Evolutionary conservation across 2,329 filamentous ascomycete species (phyloP).

Genomic region (Tolypocladium ophioglossoides): DNA sequence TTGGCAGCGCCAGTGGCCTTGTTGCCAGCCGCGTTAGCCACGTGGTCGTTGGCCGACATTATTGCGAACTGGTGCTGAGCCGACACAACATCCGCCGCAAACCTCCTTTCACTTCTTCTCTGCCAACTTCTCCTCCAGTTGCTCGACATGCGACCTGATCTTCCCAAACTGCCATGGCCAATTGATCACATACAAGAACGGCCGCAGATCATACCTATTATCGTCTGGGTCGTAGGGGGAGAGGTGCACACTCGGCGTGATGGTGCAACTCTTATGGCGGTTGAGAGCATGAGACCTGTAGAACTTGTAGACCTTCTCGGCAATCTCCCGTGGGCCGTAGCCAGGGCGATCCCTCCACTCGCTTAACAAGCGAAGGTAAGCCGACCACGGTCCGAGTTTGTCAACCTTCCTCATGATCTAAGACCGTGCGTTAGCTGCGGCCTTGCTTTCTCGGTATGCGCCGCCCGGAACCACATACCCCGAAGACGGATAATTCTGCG

Average conservation of each 20-base stretch:
- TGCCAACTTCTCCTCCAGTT: constrained; percentile 16
- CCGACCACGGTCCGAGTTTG: constrained; percentile 29
- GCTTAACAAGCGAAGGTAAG: constrained; percentile 25
- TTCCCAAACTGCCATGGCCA: constrained; percentile 31
- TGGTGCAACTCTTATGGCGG: constrained; percentile 52
- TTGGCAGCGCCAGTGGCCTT: no score
- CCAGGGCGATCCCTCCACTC: constrained; percentile 23
- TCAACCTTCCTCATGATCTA: constrained; percentile 24
- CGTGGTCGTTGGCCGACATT: no score
- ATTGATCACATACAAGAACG: constrained; percentile 28
- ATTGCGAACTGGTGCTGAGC: no score
- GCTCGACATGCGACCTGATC: constrained; percentile 25
- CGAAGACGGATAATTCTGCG: constrained; percentile 27
- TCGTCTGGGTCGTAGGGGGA: constrained; percentile 21
- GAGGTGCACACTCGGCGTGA: constrained; percentile 45
- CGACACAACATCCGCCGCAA: no score
- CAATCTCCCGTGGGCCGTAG: constrained; percentile 23
- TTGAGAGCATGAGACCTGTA: constrained; percentile 47
- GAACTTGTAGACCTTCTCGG: constrained; percentile 31
- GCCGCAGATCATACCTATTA: constrained; percentile 27
- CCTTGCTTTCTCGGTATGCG: no score
- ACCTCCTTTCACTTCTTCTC: not conserved
- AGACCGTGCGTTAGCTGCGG: not conserved
- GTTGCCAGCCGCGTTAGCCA: no score
- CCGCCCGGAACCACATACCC: constrained; percentile 6